Conservation (phyloP, 2,329 filamentous ascomycete genomes). For the Pestalotiopsis sp. region DNA sequence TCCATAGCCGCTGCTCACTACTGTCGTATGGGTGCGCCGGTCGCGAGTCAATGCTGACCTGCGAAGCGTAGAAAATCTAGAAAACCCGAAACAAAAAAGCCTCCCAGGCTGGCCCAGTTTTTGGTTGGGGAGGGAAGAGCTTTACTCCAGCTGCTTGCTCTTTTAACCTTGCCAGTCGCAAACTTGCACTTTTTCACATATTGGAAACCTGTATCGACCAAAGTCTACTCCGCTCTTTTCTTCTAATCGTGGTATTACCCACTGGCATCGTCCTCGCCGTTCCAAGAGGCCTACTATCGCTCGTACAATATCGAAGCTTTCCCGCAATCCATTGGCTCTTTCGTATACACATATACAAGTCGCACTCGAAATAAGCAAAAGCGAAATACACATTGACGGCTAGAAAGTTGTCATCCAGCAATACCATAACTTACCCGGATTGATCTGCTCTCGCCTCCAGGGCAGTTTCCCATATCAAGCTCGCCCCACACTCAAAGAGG, state of each 20-base stretch:
- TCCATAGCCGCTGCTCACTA: background rate
- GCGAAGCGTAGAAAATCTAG: conserved; percentile 5
- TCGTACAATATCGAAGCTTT: background rate
- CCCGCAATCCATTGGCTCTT: background rate
- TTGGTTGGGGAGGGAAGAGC: background rate
- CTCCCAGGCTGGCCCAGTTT: background rate
- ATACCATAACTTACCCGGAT: background rate
- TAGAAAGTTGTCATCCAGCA: background rate
- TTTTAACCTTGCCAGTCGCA: background rate
- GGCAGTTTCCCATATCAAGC: background rate
- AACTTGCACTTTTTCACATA: background rate
- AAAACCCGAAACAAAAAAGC: background rate
- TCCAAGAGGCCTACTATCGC: background rate
- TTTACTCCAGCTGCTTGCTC: background rate
- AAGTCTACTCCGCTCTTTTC: background rate
- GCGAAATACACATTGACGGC: background rate
- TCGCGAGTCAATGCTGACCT: conserved; percentile 12
- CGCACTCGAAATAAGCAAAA: background rate
- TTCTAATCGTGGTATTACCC: background rate
- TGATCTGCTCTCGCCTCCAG: background rate
- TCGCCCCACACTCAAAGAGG: background rate
- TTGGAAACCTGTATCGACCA: background rate
- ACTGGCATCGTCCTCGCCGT: background rate
- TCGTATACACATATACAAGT: background rate
- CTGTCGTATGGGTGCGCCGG: background rate